Percentiles rank a stretch among this genome's conserved stretches.
phyloP scores from a whole-genome alignment of 805 yeast genomes.

The Kodamaea neixiangensis region DNA sequence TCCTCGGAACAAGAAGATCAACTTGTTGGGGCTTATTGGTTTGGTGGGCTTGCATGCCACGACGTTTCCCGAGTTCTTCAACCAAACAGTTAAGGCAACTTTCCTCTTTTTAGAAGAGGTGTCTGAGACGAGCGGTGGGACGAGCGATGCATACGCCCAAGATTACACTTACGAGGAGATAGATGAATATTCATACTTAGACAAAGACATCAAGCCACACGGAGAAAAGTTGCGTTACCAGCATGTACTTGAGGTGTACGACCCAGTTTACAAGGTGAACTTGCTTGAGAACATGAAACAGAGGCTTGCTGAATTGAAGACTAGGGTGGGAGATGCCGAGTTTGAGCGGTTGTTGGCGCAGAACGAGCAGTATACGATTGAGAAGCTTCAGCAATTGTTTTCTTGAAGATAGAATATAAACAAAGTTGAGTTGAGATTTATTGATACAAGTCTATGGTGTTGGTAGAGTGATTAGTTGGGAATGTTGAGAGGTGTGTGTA shows the following conservation, averaged over 20 bases:
- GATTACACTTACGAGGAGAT: constrained; percentile 43
- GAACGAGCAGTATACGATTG: constrained; percentile 3
- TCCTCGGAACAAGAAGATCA: constrained; percentile 73
- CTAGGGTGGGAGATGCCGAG: not conserved
- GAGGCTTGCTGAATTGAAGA: constrained; percentile 1
- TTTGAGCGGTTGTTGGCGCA: constrained; percentile 5
- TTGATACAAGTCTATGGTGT: no score
- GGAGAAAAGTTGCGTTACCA: constrained; percentile 45
- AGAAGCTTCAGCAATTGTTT: constrained; percentile 3
- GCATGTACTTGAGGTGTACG: constrained; percentile 29
- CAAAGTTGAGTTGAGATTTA: no score
- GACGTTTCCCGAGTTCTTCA: constrained; percentile 24
- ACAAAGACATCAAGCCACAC: constrained; percentile 41
- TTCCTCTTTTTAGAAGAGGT: constrained; percentile 69
- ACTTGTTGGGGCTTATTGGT: constrained; percentile 60
- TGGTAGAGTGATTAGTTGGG: no score
- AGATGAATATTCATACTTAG: constrained; percentile 43
- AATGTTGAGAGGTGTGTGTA: no score
- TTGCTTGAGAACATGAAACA: constrained; percentile 3
- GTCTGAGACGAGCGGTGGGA: constrained; percentile 50
- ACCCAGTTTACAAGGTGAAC: constrained; percentile 45
- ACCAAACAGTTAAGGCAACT: constrained; percentile 31
- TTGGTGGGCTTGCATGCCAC: constrained; percentile 40
- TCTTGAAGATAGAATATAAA: not conserved
- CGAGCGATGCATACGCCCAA: constrained; percentile 37